Percentiles rank a stretch among this genome's conserved stretches.
These are phyloP conservation scores for Eimeria praecox DNA, from an alignment of 169 alveolate genomes.

Conservation along the genomic window DNA sequence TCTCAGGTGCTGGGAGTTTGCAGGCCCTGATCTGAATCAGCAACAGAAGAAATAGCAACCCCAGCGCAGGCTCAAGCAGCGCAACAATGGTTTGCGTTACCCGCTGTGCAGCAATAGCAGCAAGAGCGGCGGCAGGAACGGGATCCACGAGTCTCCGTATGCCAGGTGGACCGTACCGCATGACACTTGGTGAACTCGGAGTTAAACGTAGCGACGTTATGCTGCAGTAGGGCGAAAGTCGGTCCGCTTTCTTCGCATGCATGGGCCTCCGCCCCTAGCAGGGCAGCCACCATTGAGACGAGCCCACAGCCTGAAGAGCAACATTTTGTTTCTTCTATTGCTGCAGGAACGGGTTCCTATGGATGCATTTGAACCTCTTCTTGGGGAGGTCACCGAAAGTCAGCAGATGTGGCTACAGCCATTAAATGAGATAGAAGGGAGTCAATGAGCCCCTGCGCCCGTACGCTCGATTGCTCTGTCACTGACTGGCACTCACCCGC, in stretches of 20 bases:
- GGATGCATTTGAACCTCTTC: background rate
- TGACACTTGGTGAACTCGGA: constrained; percentile 58
- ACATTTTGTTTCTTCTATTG: background rate
- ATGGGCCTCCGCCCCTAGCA: constrained; percentile 71
- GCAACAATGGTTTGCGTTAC: background rate
- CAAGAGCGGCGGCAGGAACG: background rate
- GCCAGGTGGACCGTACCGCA: constrained; percentile 23
- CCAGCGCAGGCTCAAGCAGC: background rate
- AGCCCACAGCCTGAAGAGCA: constrained; percentile 65
- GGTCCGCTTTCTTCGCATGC: constrained; percentile 65
- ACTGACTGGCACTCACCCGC: constrained; percentile 37
- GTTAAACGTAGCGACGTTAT: constrained; percentile 54
- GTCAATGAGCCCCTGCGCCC: background rate
- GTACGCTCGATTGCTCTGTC: background rate
- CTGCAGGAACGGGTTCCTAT: background rate
- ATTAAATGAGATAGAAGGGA: background rate
- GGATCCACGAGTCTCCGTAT: background rate
- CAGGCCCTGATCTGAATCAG: constrained; percentile 36
- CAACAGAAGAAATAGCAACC: background rate
- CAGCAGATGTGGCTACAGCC: background rate
- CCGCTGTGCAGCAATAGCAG: background rate
- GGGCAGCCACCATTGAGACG: constrained; percentile 68
- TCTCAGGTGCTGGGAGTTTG: background rate
- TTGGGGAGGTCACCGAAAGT: background rate
- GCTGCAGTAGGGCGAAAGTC: constrained; percentile 39